These are phyloP conservation scores for Curvularia lunata DNA, from an alignment of 2,329 filamentous ascomycete species.

Conservation along the genomic window DNA sequence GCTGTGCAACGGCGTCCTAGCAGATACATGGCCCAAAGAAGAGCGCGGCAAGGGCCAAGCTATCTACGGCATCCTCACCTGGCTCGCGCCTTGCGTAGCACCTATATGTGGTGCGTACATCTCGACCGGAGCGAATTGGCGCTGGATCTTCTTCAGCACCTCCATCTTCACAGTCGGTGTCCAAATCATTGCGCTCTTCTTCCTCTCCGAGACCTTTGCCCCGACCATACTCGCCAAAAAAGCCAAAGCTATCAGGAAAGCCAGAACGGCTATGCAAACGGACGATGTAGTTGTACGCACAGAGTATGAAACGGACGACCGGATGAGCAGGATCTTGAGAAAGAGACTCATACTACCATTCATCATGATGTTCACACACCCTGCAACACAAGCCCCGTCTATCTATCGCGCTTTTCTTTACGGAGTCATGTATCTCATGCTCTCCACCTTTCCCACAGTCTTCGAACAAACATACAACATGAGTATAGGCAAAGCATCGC, in stretches of 20 bases:
- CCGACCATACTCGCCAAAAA: slow-evolving; percentile 55
- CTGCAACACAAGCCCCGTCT: slow-evolving; percentile 64
- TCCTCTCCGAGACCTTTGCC: slow-evolving; percentile 60
- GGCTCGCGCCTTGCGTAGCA: slow-evolving; percentile 68
- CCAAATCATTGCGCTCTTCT: slow-evolving; percentile 65
- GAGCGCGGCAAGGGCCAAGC: slow-evolving; percentile 67
- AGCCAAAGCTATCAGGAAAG: slow-evolving; percentile 53
- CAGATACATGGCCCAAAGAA: slow-evolving; percentile 65
- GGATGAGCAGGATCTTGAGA: slow-evolving; percentile 35
- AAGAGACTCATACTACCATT: slow-evolving; percentile 42
- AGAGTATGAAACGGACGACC: slow-evolving; percentile 45
- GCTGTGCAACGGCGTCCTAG: slow-evolving; percentile 47
- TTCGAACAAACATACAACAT: slow-evolving; percentile 64
- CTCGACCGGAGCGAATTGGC: slow-evolving; percentile 57
- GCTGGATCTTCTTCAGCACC: slow-evolving; percentile 74
- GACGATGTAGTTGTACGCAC: slow-evolving; percentile 41
- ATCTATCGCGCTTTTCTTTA: slow-evolving; percentile 64
- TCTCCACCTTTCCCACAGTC: slow-evolving; percentile 65
- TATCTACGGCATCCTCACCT: slow-evolving; percentile 66
- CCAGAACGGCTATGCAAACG: slow-evolving; percentile 44
- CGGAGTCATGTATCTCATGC: slow-evolving; percentile 68
- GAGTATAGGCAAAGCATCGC: slow-evolving; percentile 61
- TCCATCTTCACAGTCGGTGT: slow-evolving; percentile 67
- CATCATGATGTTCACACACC: slow-evolving; percentile 64
- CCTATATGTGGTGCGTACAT: slow-evolving; percentile 40